phyloP scores from a whole-genome alignment of 2,329 filamentous ascomycete genomes.

The Fusarium verticillioides region DNA sequence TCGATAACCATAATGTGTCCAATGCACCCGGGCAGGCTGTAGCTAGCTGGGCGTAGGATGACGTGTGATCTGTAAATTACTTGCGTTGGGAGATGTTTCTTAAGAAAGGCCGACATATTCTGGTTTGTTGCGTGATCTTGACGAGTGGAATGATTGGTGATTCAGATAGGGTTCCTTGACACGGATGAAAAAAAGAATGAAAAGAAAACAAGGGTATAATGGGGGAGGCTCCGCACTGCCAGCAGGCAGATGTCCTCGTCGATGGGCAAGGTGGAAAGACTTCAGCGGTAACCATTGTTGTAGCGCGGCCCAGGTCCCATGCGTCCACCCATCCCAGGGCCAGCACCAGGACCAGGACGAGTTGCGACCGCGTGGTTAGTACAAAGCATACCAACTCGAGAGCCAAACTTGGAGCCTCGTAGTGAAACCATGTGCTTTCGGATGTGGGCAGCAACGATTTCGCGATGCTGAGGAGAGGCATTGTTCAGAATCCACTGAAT shows the following conservation, averaged over 20 bases:
- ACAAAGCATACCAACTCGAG: constrained; percentile 98
- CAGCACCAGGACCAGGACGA: constrained; percentile 85
- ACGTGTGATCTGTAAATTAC: constrained; percentile 65
- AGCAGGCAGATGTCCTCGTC: background rate
- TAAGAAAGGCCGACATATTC: constrained; percentile 60
- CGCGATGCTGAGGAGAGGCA: constrained; percentile 86
- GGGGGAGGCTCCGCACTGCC: constrained; percentile 2
- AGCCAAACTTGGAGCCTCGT: constrained; percentile 97
- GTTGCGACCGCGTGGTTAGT: constrained; percentile 92
- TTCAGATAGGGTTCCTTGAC: constrained; percentile 44
- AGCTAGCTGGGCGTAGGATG: constrained; percentile 66
- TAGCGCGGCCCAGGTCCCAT: constrained; percentile 70
- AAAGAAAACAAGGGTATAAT: constrained; percentile 29
- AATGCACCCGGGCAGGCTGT: constrained; percentile 64
- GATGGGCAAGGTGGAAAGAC: background rate
- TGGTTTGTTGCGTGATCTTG: constrained; percentile 53
- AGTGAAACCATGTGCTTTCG: constrained; percentile 99
- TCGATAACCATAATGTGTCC: constrained; percentile 71
- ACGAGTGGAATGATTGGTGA: constrained; percentile 47
- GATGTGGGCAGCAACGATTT: constrained; percentile 92
- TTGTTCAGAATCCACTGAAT: constrained; percentile 97
- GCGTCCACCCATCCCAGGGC: constrained; percentile 69
- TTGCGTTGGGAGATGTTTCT: constrained; percentile 62
- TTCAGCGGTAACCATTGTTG: constrained; percentile 67
- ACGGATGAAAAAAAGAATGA: constrained; percentile 44